These are phyloP conservation scores for Malus hybrid DNA, from an alignment of 331 rosid genomes.

Conservation along the genomic window DNA sequence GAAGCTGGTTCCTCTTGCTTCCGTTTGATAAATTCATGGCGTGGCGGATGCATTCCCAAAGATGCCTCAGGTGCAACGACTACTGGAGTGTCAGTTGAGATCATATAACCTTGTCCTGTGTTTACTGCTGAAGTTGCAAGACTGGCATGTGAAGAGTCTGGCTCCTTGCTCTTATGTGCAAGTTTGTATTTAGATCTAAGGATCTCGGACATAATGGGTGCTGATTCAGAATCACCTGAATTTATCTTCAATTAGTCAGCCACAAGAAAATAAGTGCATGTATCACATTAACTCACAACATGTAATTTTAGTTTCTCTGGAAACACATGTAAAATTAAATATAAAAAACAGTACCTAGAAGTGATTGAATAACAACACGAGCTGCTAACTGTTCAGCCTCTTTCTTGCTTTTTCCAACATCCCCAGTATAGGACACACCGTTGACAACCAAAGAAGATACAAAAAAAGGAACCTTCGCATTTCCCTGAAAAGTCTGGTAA, in stretches of 20 bases:
- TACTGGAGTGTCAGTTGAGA: neutral
- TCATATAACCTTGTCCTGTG: conserved; percentile 1
- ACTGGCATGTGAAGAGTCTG: neutral
- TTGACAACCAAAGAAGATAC: conserved; percentile 37
- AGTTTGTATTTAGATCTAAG: conserved; percentile 31
- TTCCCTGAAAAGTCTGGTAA: conserved; percentile 23
- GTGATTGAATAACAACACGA: conserved; percentile 32
- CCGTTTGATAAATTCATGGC: conserved; percentile 17
- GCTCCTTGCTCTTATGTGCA: conserved; percentile 1
- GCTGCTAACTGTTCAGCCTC: conserved; percentile 69
- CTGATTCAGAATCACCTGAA: conserved; percentile 28
- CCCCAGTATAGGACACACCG: conserved; percentile 27
- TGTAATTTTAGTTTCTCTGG: neutral
- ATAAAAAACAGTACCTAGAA: conserved; percentile 31
- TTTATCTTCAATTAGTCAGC: conserved; percentile 1
- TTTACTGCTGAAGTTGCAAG: neutral
- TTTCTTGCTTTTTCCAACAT: conserved; percentile 32
- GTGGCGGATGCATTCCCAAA: conserved; percentile 6
- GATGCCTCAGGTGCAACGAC: conserved; percentile 4
- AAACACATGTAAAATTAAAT: neutral
- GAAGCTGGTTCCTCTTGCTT: conserved; percentile 7
- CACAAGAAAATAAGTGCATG: neutral
- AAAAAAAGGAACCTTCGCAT: conserved; percentile 25
- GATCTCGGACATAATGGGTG: conserved; percentile 26
- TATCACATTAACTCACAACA: neutral